phyloP scores from a whole-genome alignment of 192 early-diverging fungal genomes.

The Linderina pennispora region DNA sequence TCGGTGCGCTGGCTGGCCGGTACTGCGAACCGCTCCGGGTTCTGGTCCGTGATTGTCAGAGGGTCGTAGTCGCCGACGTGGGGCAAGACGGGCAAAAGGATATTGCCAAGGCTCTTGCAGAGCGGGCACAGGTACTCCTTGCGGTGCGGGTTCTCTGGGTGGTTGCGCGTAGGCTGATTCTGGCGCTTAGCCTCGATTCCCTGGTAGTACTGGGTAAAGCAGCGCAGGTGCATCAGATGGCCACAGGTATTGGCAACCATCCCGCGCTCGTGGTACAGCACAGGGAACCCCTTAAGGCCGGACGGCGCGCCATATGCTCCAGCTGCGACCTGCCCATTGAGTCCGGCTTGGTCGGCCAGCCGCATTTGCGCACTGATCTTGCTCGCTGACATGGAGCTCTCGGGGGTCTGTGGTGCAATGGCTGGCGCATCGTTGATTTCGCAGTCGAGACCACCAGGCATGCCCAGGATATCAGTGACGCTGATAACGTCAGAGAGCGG shows the following conservation, averaged over 20 bases:
- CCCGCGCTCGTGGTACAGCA: constrained; percentile 61
- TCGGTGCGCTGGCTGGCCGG: constrained; percentile 4
- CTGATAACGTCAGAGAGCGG: constrained; percentile 61
- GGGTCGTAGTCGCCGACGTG: constrained; percentile 26
- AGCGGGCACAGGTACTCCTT: constrained; percentile 93
- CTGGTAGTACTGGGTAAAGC: constrained; percentile 81
- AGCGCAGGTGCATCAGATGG: constrained; percentile 91
- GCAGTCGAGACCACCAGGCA: constrained; percentile 46
- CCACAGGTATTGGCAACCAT: constrained; percentile 86
- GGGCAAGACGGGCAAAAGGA: constrained; percentile 67
- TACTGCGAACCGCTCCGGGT: constrained; percentile 19
- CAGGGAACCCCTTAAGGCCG: constrained; percentile 58
- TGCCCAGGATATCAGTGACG: constrained; percentile 49
- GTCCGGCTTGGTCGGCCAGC: constrained; percentile 11
- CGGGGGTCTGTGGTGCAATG: constrained; percentile 2
- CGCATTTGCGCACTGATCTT: constrained; percentile 9
- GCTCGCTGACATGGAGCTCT: background rate
- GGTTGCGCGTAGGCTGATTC: constrained; percentile 72
- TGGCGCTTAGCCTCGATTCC: constrained; percentile 70
- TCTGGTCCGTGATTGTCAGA: constrained; percentile 17
- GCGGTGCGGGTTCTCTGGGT: constrained; percentile 77
- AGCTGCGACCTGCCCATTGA: constrained; percentile 19
- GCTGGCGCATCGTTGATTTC: constrained; percentile 9
- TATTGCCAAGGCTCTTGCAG: constrained; percentile 91
- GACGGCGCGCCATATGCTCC: constrained; percentile 43